A percentile compares a stretch with the other conserved stretches of the same genome.
These are phyloP conservation scores for Senna tora DNA, from an alignment of 306 rosid genomes.

Conservation along the genomic window DNA sequence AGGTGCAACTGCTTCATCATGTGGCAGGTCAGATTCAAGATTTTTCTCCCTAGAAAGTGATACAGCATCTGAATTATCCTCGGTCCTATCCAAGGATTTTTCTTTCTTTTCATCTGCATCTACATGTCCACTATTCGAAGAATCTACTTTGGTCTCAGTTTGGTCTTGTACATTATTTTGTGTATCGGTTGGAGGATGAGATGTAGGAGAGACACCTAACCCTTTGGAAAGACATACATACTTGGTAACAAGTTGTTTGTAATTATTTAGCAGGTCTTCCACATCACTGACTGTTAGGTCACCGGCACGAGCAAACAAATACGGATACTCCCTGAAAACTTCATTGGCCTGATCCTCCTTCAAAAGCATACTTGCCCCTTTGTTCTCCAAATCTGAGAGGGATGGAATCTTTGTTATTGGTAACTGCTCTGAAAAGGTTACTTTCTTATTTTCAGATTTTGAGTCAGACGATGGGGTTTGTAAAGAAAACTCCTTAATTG, in stretches of 20 bases:
- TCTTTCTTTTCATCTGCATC: slow-evolving; percentile 48
- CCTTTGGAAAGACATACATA: slow-evolving; percentile 85
- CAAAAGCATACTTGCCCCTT: slow-evolving; percentile 74
- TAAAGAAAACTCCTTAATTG: slow-evolving; percentile 41
- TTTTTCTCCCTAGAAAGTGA: slow-evolving; percentile 50
- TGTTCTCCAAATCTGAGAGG: slow-evolving; percentile 87
- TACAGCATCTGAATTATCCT: slow-evolving; percentile 45
- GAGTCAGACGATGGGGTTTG: slow-evolving; percentile 49
- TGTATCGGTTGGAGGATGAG: slow-evolving; percentile 46
- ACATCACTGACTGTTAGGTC: slow-evolving; percentile 79
- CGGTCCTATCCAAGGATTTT: slow-evolving; percentile 36
- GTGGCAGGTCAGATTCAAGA: slow-evolving; percentile 50
- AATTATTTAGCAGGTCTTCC: slow-evolving; percentile 78
- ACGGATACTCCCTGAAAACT: slow-evolving; percentile 74
- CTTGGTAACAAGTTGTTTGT: slow-evolving; percentile 85
- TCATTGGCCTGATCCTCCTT: slow-evolving; percentile 72
- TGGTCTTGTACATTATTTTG: slow-evolving; percentile 47
- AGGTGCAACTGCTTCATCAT: slow-evolving; percentile 52
- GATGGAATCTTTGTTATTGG: slow-evolving; percentile 64
- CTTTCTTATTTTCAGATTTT: slow-evolving; percentile 52
- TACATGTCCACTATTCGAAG: slow-evolving; percentile 44
- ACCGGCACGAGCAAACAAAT: slow-evolving; percentile 72
- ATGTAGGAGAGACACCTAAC: slow-evolving; percentile 55
- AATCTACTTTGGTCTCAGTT: slow-evolving; percentile 46
- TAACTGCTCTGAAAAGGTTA: slow-evolving; percentile 47